Evolutionary conservation across 2,329 filamentous ascomycete species (phyloP).

Genomic region (Curvularia sp.): DNA sequence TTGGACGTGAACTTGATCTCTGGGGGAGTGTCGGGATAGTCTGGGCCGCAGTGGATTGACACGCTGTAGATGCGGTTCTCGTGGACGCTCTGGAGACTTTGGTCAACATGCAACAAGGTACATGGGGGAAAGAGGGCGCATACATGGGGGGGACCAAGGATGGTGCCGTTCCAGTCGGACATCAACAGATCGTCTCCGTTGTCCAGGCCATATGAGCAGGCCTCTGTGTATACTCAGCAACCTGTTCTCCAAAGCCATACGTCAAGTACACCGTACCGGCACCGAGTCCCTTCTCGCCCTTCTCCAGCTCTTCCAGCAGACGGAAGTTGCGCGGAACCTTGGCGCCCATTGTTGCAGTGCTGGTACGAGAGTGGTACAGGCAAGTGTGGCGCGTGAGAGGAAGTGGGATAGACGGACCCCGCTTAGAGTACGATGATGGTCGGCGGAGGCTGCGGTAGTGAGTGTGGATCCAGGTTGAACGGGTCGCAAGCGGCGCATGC

Average conservation of each 20-base stretch:
- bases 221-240: slow-evolving; percentile 65
- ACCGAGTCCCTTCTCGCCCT: slow-evolving; percentile 96
- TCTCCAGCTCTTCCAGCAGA: slow-evolving; percentile 95
- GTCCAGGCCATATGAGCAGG: slow-evolving; percentile 94
- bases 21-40: slow-evolving; percentile 89
- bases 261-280: slow-evolving; percentile 65
- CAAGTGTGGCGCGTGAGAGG: slow-evolving; percentile 27
- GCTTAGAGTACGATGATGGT: slow-evolving; percentile 30
- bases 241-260: slow-evolving; percentile 1
- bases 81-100: slow-evolving; percentile 74
- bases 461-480: background rate
- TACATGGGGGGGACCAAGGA: slow-evolving; percentile 94
- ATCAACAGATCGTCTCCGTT: slow-evolving; percentile 94
- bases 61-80: slow-evolving; percentile 99
- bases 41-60: slow-evolving; percentile 90
- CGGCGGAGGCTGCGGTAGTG: slow-evolving; percentile 13
- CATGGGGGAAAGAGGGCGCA: slow-evolving; percentile 47
- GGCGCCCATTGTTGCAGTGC: slow-evolving; percentile 60
- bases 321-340: slow-evolving; percentile 96
- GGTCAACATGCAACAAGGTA: slow-evolving; percentile 11
- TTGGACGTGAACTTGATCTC: slow-evolving; percentile 91
- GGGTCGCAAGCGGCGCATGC: slow-evolving; percentile 2
- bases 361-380: slow-evolving; percentile 14
- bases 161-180: slow-evolving; percentile 99
- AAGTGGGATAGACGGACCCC: slow-evolving; percentile 43